Percentiles rank a stretch among this genome's conserved stretches.
Conservation (phyloP, 805 yeast species). For the Candida insectalens region DNA sequence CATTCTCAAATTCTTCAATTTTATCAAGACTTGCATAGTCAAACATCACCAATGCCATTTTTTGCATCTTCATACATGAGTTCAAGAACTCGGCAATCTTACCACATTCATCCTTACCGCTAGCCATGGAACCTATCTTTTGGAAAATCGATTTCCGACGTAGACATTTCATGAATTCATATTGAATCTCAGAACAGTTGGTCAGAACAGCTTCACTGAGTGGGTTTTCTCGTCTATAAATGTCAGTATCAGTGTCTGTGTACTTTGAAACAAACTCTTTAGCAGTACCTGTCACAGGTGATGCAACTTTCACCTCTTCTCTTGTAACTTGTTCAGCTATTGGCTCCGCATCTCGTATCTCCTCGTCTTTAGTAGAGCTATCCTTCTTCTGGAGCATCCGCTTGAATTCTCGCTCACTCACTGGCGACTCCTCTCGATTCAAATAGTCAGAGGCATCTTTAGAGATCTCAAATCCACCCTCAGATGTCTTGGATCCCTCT, state of each 20-base stretch:
- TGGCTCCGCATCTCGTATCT: slow-evolving; percentile 1
- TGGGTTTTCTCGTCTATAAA: slow-evolving; percentile 20
- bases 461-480: slow-evolving; percentile 9
- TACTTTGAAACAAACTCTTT: slow-evolving; percentile 2
- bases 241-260: slow-evolving; percentile 13
- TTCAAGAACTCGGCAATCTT: slow-evolving; percentile 20
- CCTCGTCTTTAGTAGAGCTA: slow-evolving; percentile 3
- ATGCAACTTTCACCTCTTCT: not conserved
- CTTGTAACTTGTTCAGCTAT: slow-evolving; percentile 1
- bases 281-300: not conserved
- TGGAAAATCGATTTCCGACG: slow-evolving; percentile 10
- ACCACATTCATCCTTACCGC: slow-evolving; percentile 17
- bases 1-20: slow-evolving; percentile 20
- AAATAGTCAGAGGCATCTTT: slow-evolving; percentile 18
- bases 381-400: slow-evolving; percentile 6
- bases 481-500: not conserved
- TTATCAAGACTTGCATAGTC: slow-evolving; percentile 21
- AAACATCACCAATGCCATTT: slow-evolving; percentile 21
- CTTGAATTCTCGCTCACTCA: slow-evolving; percentile 25
- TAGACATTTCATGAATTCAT: slow-evolving; percentile 19
- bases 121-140: slow-evolving; percentile 8
- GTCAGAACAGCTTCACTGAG: slow-evolving; percentile 19
- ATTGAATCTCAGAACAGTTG: slow-evolving; percentile 26
- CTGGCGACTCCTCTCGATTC: slow-evolving; percentile 14
- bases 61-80: slow-evolving; percentile 22